Conservation (phyloP, 148 eudicot species). For the Nepenthes gracilis region DNA sequence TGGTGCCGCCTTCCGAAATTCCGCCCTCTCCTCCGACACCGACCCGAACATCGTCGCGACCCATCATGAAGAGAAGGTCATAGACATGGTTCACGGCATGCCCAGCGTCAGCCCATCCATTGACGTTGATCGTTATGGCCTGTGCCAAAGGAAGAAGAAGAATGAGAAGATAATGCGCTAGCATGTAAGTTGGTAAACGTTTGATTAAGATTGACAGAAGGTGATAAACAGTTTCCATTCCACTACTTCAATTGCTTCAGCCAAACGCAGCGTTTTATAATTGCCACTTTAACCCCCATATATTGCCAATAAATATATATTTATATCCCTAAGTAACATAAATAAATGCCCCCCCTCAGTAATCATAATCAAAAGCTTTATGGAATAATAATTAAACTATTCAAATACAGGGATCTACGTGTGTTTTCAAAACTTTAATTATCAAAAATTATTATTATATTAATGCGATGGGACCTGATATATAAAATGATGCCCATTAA, state of each 20-base stretch:
- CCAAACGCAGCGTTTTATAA: background rate
- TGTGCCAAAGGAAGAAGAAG: conserved; percentile 5
- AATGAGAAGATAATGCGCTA: background rate
- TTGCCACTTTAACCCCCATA: no score
- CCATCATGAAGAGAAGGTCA: conserved; percentile 90
- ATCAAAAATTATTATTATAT: no score
- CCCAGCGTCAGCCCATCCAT: conserved; percentile 77
- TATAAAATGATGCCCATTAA: no score
- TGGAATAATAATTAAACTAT: no score
- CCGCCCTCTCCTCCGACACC: conserved; percentile 96
- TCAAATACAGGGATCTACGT: background rate
- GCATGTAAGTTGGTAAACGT: background rate
- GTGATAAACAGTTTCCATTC: background rate
- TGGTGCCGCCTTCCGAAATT: conserved; percentile 51
- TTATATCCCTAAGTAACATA: no score
- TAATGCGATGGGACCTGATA: background rate
- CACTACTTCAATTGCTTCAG: background rate
- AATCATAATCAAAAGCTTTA: no score
- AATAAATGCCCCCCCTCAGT: no score
- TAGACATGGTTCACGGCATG: conserved; percentile 82
- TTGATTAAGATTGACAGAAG: background rate
- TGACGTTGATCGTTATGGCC: conserved; percentile 66
- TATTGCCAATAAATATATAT: no score
- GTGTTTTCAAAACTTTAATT: background rate
- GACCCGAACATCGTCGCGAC: conserved; percentile 61